phyloP scores from a whole-genome alignment of 306 rosid genomes.

The Fagus crenata region DNA sequence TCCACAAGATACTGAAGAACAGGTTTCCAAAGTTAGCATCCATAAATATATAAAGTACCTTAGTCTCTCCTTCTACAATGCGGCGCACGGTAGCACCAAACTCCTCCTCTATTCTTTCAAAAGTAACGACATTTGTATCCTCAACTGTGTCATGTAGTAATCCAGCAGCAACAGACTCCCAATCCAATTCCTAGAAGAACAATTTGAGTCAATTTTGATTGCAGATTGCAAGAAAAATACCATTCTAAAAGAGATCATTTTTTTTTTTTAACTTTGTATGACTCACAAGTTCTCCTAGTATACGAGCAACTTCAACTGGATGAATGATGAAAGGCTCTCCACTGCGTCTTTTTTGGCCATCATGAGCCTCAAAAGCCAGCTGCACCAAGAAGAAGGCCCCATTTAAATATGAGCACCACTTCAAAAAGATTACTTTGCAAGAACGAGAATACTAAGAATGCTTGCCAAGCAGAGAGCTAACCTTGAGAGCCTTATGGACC shows the following conservation, averaged over 20 bases:
- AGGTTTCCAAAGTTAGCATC: constrained; percentile 8
- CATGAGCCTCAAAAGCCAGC: constrained; percentile 97
- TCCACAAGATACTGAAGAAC: constrained; percentile 9
- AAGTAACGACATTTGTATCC: constrained; percentile 86
- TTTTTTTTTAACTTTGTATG: constrained; percentile 25
- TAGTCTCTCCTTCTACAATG: constrained; percentile 99
- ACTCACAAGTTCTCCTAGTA: constrained; percentile 94
- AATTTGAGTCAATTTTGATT: constrained; percentile 26
- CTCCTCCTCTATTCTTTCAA: constrained; percentile 90
- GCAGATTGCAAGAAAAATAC: constrained; percentile 24
- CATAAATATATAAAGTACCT: constrained; percentile 50
- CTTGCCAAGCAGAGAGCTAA: constrained; percentile 41
- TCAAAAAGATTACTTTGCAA: constrained; percentile 25
- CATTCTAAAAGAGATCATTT: constrained; percentile 16
- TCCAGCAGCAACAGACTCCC: constrained; percentile 98
- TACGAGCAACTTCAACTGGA: constrained; percentile 99
- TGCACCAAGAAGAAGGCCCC: constrained; percentile 35
- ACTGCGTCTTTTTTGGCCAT: constrained; percentile 98
- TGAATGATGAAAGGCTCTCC: constrained; percentile 99
- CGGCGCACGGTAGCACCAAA: constrained; percentile 85
- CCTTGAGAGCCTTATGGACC: constrained; percentile 85
- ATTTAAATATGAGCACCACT: constrained; percentile 20
- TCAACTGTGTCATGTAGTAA: constrained; percentile 97
- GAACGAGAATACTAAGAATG: constrained; percentile 30
- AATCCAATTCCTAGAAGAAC: constrained; percentile 79